These are phyloP conservation scores for Panicum virgatum DNA, from an alignment of 202 grass and related monocot species.

Conservation along the genomic window DNA sequence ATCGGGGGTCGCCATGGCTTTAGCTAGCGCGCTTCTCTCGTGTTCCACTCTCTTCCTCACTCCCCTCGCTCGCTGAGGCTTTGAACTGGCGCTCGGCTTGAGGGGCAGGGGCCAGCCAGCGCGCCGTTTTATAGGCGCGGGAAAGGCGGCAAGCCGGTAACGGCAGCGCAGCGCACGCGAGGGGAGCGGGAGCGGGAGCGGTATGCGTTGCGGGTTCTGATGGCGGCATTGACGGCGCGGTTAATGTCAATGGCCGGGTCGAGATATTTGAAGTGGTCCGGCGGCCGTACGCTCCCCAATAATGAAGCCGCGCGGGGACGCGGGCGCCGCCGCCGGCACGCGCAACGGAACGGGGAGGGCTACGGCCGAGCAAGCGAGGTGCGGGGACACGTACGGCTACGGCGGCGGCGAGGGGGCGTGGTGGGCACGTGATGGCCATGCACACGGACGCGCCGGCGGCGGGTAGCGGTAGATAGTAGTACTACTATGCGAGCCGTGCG, in stretches of 20 bases:
- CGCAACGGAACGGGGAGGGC: background rate
- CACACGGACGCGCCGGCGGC: background rate
- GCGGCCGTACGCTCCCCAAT: background rate
- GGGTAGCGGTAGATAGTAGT: background rate
- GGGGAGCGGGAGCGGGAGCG: too few relatives aligned
- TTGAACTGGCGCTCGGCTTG: background rate
- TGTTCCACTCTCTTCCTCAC: background rate
- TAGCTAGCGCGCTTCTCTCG: background rate
- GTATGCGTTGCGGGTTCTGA: background rate
- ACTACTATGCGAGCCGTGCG: background rate
- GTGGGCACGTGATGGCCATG: slow-evolving; percentile 40
- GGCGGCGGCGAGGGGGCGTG: background rate
- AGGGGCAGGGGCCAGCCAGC: background rate
- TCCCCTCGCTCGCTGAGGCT: background rate
- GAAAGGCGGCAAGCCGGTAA: background rate
- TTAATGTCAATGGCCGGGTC: background rate
- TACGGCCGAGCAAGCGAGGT: background rate
- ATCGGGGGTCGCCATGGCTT: slow-evolving; percentile 49
- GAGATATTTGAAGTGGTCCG: background rate
- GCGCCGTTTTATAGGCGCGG: slow-evolving; percentile 55
- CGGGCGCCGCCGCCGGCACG: background rate
- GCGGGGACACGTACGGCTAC: background rate
- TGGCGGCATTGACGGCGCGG: background rate
- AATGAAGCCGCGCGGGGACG: background rate
- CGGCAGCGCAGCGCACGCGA: background rate